A percentile compares a stretch with the other conserved stretches of the same genome.
Conservation (phyloP, 495 filamentous ascomycete genomes). For the Daldinia childiae region DNA sequence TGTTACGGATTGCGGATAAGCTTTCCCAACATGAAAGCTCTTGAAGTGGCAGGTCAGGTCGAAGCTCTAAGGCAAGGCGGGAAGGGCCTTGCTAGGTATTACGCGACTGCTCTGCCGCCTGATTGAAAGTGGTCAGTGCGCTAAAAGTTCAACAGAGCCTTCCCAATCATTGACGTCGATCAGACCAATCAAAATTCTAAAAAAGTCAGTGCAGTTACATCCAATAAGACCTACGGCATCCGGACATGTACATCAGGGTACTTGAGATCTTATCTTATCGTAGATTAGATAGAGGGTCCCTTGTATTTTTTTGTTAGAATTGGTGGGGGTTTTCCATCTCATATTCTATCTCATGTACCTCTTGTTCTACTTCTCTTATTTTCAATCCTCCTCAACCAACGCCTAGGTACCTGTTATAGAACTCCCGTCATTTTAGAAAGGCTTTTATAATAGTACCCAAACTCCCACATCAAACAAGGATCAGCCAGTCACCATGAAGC, state of each 20-base stretch:
- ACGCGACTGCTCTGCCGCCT: constrained; percentile 51
- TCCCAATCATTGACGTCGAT: constrained; percentile 22
- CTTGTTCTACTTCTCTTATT: background rate
- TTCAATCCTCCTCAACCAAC: background rate
- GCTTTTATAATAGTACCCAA: background rate
- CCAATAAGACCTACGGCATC: constrained; percentile 20
- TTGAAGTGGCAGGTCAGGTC: constrained; percentile 23
- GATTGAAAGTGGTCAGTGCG: constrained; percentile 35
- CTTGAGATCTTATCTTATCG: constrained; percentile 34
- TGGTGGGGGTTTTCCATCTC: constrained; percentile 40
- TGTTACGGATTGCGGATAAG: constrained; percentile 13
- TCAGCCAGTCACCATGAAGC: constrained; percentile 73
- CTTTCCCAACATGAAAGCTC: constrained; percentile 37
- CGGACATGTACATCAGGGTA: constrained; percentile 1
- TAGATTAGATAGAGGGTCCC: constrained; percentile 26
- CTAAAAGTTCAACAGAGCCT: constrained; percentile 27
- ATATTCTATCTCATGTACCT: background rate
- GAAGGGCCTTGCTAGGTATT: constrained; percentile 32
- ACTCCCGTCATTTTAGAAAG: background rate
- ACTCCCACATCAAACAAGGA: background rate
- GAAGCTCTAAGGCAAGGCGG: constrained; percentile 42
- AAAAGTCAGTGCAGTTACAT: background rate
- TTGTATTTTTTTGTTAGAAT: constrained; percentile 39
- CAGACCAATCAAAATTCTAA: constrained; percentile 21
- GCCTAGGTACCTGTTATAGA: background rate